Evolutionary conservation across 768 basidiomycete genomes (phyloP).

Genomic region (Termitomyces sp.): DNA sequence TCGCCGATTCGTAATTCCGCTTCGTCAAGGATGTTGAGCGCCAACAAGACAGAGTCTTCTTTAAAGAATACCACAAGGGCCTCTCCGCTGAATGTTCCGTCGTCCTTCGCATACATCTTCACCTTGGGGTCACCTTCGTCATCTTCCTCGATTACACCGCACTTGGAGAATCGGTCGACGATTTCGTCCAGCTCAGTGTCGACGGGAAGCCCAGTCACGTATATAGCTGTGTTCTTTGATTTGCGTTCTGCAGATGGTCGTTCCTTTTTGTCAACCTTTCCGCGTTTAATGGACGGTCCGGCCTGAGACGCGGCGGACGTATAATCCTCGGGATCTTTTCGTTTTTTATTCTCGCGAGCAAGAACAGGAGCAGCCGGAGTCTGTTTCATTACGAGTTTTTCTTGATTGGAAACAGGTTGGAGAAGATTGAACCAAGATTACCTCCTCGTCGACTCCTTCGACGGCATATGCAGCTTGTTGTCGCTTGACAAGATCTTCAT

Average conservation of each 20-base stretch:
- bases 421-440: constrained; percentile 31
- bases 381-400: constrained; percentile 33
- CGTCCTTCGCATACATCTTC: constrained; percentile 90
- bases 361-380: constrained; percentile 85
- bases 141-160: constrained; percentile 90
- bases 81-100: constrained; percentile 89
- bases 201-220: constrained; percentile 77
- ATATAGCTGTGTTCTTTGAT: constrained; percentile 92
- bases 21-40: constrained; percentile 84
- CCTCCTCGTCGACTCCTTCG: constrained; percentile 91
- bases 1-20: constrained; percentile 87
- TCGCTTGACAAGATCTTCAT: constrained; percentile 79
- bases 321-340: constrained; percentile 70
- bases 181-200: constrained; percentile 76
- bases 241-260: constrained; percentile 48
- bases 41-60: constrained; percentile 89
- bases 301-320: constrained; percentile 47
- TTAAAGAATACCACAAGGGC: constrained; percentile 97
- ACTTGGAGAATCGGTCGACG: constrained; percentile 83
- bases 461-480: constrained; percentile 97
- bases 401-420: constrained; percentile 1
- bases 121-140: constrained; percentile 89
- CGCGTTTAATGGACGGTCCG: constrained; percentile 64
- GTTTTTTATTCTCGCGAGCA: constrained; percentile 77
- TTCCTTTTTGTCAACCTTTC: constrained; percentile 52